Base-by-base conservation (phyloP, 495 filamentous ascomycete genomes). In the Beverwykella pulmonaria region DNA sequence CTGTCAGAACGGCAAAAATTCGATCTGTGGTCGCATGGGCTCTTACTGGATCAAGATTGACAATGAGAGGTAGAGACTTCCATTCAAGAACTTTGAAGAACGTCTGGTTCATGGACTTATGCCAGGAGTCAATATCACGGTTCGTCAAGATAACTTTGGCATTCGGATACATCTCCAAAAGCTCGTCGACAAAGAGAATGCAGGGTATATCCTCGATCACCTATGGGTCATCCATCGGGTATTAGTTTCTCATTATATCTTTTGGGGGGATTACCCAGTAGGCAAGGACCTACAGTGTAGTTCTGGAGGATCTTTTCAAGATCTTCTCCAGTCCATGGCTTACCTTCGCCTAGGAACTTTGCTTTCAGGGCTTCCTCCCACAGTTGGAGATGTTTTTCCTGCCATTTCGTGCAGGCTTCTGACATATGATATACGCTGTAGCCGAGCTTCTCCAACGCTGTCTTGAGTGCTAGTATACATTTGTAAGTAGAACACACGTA, bases 121-220 rank as follows among this genome's bases (percentile, higher is more conserved):
- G 6, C 61, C 61, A 65, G 4, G 61, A 65, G 23, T 65, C 53
- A n/a, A 65, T 47, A 44, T 65, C 61, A 10, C 61, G 53, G 7
- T 15, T 65, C 10, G 61, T 65, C 39, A 65, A 32, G 8, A 65
- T 58, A 22, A 65, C 61, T 39, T 65, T 65, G 4, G 61, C 41
- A 1, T 58, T 26, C 41, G 53, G 53, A 20, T 58, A 58, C 2
- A 41, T 1, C 27, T 57, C 46, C 20, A 65, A 2, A 2, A 65
- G 44, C 46, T 65, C 61, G 44, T 65, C 61, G 1, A 65, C 53
- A 30, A 65, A 65, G 12, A 27, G 52, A 12, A 65, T 8, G 26
- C 61, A 65, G 0, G 61, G 61, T 36, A 65, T 65, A 26, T 65
- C 61, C 52, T 65, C 61, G 30, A 65, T 25, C 1, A 34, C 61